phyloP scores from a whole-genome alignment of 129 eudicot genomes.

The sunflower (Helianthus annuus) region DNA sequence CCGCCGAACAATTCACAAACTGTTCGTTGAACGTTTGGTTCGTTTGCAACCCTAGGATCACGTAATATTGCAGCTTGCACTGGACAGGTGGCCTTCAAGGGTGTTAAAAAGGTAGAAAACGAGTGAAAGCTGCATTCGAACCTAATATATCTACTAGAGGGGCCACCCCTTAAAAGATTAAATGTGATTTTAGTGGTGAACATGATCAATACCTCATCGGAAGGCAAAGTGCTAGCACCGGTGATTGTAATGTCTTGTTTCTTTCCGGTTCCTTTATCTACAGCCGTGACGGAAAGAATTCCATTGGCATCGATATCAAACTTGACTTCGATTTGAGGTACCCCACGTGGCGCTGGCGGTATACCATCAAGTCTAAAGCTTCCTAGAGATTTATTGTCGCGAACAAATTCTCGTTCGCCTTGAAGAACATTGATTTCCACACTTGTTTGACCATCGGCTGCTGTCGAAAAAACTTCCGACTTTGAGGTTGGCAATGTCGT shows the following conservation, averaged over 20 bases:
- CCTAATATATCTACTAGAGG: no score
- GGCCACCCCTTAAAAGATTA: background rate
- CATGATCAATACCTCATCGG: slow-evolving; percentile 58
- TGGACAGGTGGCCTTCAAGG: no score
- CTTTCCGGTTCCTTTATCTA: slow-evolving; percentile 92
- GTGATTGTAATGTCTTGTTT: slow-evolving; percentile 84
- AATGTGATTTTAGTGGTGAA: background rate
- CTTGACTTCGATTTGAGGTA: slow-evolving; percentile 86
- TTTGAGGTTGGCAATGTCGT: slow-evolving; percentile 85
- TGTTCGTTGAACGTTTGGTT: no score
- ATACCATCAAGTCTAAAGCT: slow-evolving; percentile 84
- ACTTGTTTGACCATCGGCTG: slow-evolving; percentile 88
- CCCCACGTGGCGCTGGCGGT: slow-evolving; percentile 92
- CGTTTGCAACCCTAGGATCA: no score
- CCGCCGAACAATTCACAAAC: no score
- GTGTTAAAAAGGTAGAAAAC: no score
- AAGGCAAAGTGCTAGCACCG: slow-evolving; percentile 88
- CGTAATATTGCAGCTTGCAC: no score
- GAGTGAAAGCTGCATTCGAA: no score
- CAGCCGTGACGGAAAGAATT: slow-evolving; percentile 75
- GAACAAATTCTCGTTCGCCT: slow-evolving; percentile 90
- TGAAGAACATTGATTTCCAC: slow-evolving; percentile 86
- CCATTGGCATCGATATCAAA: slow-evolving; percentile 96
- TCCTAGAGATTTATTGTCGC: slow-evolving; percentile 78
- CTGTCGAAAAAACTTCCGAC: slow-evolving; percentile 87